These are phyloP conservation scores for Cutaneotrichosporon spelunceum DNA, from an alignment of 1,284 basidiomycete genomes.

Conservation along the genomic window DNA sequence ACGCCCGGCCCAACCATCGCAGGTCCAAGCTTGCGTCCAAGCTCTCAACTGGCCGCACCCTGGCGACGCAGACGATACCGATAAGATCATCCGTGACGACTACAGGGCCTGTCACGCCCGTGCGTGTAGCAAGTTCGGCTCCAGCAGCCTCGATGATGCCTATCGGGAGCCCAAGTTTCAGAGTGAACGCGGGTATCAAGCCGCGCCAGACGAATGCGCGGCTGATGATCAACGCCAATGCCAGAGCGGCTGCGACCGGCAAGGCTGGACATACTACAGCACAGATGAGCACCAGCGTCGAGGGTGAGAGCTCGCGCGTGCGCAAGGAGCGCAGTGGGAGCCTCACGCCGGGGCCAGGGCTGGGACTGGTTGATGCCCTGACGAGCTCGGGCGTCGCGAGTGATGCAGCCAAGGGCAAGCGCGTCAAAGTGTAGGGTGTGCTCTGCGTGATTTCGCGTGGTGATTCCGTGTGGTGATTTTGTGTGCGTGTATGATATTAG, in stretches of 20 bases:
- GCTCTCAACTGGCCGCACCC: slow-evolving; percentile 19
- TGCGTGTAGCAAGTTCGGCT: slow-evolving; percentile 29
- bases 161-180: slow-evolving; percentile 26
- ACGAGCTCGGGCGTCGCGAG: slow-evolving; percentile 15
- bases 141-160: slow-evolving; percentile 26
- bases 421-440: slow-evolving; percentile 30
- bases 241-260: background rate
- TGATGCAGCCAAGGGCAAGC: slow-evolving; percentile 32
- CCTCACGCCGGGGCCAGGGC: slow-evolving; percentile 31
- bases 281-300: slow-evolving; percentile 4
- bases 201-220: slow-evolving; percentile 43
- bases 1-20: slow-evolving; percentile 27
- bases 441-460: background rate
- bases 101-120: slow-evolving; percentile 8
- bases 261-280: slow-evolving; percentile 2
- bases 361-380: slow-evolving; percentile 22
- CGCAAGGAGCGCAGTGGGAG: slow-evolving; percentile 40
- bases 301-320: slow-evolving; percentile 16
- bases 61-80: slow-evolving; percentile 40
- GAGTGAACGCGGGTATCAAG: slow-evolving; percentile 36
- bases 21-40: slow-evolving; percentile 27
- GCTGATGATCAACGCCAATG: slow-evolving; percentile 34
- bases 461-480: too few species aligned
- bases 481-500: slow-evolving; percentile 6
- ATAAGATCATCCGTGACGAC: slow-evolving; percentile 35